phyloP scores from a whole-genome alignment of 1,284 basidiomycete genomes.

The Rhizoctonia solani region DNA sequence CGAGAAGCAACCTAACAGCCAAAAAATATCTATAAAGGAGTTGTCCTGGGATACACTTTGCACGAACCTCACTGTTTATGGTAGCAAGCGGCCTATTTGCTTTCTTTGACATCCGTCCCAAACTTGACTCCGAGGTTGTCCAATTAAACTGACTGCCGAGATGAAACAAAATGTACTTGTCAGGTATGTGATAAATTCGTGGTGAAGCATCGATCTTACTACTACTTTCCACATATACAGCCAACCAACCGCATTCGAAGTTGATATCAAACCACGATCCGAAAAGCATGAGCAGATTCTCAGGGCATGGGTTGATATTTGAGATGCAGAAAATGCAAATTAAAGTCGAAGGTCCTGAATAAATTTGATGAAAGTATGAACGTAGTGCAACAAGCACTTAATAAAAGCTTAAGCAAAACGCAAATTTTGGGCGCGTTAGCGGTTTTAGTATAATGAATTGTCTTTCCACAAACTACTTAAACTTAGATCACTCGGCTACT shows the following conservation, averaged over 20 bases:
- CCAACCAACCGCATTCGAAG: not conserved
- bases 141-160: not conserved
- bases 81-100: not conserved
- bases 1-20: too few relatives aligned
- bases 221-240: too few relatives aligned
- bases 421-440: constrained; percentile 4
- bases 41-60: constrained; percentile 3
- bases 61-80: not conserved
- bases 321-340: too few relatives aligned
- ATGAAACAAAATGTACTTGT: too few relatives aligned
- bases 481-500: too few relatives aligned
- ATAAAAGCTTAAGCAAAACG: too few relatives aligned
- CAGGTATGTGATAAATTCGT: too few relatives aligned
- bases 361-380: too few relatives aligned
- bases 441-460: not conserved
- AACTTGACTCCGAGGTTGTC: not conserved
- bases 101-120: constrained; percentile 37
- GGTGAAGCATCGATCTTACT: too few relatives aligned
- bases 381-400: too few relatives aligned
- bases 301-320: not conserved
- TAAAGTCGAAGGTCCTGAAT: too few relatives aligned
- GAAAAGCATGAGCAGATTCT: not conserved
- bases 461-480: not conserved
- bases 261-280: not conserved
- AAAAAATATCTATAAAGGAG: too few relatives aligned